A percentile compares a stretch with the other conserved stretches of the same genome.
phyloP scores from a whole-genome alignment of 2,329 filamentous ascomycete genomes.

The Paramyrothecium sp. region DNA sequence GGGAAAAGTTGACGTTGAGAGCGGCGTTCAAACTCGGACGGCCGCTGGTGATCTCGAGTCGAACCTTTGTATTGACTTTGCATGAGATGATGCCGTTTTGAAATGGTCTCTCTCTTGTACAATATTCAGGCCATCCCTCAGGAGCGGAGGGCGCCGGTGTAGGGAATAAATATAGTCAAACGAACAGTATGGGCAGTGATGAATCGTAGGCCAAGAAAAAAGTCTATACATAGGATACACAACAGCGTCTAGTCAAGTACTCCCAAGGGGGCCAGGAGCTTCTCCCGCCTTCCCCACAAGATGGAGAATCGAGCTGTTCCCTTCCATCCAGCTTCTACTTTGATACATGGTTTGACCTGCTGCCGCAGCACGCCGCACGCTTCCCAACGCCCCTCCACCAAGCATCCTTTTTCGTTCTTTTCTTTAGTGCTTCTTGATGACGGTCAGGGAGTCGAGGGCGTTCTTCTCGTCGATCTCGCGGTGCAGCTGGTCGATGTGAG shows the following conservation, averaged over 20 bases:
- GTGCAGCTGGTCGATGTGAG: constrained; percentile 51
- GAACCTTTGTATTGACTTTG: not conserved
- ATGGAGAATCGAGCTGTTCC: not conserved
- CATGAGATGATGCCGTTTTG: not conserved
- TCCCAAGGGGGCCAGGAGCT: not conserved
- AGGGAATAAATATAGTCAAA: constrained; percentile 18
- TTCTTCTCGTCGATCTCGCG: constrained; percentile 50
- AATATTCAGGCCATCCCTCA: not conserved
- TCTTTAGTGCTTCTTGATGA: constrained; percentile 48
- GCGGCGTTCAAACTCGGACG: no score
- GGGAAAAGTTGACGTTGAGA: no score
- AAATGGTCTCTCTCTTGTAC: not conserved
- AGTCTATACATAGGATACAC: constrained; percentile 35
- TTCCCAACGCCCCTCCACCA: constrained; percentile 9
- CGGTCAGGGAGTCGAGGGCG: constrained; percentile 48
- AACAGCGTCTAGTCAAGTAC: constrained; percentile 26
- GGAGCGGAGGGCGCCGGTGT: not conserved
- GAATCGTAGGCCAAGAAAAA: constrained; percentile 13
- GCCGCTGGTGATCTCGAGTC: no score
- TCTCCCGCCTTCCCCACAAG: not conserved
- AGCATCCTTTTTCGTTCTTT: no score
- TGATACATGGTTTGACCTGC: constrained; percentile 1
- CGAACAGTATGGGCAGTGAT: constrained; percentile 8
- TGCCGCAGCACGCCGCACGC: constrained; percentile 12
- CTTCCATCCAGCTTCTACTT: not conserved